Evolutionary conservation across 805 yeast genomes (phyloP), one percentile per base, ranked within the genome.

Genomic region (Sugiyamaella americana): DNA sequence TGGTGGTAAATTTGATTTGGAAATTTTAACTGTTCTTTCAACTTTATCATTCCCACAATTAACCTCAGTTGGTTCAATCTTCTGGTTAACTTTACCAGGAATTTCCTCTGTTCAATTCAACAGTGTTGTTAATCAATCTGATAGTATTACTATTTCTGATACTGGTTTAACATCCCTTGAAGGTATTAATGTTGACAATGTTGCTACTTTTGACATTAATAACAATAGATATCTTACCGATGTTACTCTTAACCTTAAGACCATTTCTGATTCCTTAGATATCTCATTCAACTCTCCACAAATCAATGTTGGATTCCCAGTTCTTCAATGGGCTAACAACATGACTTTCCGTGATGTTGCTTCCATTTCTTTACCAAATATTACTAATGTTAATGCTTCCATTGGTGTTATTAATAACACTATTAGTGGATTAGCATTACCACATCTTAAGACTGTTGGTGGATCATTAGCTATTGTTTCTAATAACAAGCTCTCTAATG

Each of bases 11-110:
- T 76, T 93, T 58, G 66, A 69, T 51, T 71, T 93, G 55, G 64
- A 72, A 55, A 70, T 71, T 52, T 78, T 85, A 68, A 84, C 91
- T 61, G 67, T 79, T 51, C 75, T 93, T 66, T 59, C 72, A 56
- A 68, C 80, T 49, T 73, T 91, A 49, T 75, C 83, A 59, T 78
- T 89, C 66, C 95, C 95, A 55, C 72, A 76, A 58, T 79, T 91
- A 65, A 73, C 80, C 64, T 76, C 85, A 55, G 95, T 88, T 56
- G 96, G 95, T 64, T 69, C 87, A 47, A 78, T 93, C 62, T 69
- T 73, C 67, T 81, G 85, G 72, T 76, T 78, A 62, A 87, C 96
- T 58, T 77, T 93, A 66, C 96, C 97, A 64, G 91, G 88, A 57
- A 79, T 91, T 62, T 68, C 72, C 57, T 61, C 68, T 46, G 77